Evolutionary conservation across 768 basidiomycete species (phyloP), one percentile per base, ranked within the genome.

Genomic region (Pisolithus tinctorius): DNA sequence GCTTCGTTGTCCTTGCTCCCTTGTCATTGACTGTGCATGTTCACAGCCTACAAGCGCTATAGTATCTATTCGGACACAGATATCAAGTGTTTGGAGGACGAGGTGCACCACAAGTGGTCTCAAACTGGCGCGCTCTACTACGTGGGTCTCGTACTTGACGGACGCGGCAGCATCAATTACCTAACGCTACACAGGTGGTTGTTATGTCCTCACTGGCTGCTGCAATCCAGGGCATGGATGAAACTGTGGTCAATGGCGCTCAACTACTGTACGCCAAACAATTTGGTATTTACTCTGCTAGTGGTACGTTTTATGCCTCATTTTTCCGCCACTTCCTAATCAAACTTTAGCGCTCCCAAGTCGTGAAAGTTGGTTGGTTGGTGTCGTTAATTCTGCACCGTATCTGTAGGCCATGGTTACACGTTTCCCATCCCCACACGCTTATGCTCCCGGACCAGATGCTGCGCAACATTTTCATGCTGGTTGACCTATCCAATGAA

Each of bases 201-300:
- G 63, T 77, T 29, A 61, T 79, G n/a, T 85, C 84, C 58, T 83
- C 82, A 44, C 67, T 88, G 47, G 83, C 83, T 6, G 86, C 86
- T 2, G 83, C 82, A 47, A 83, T 86, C 8, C 85, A 88, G 75
- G 84, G 71, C 48, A 49, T 56, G 48, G 51, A 53, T 49, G 67
- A 72, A 52, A 62, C 66, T 6, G 71, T 69, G 8, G 59, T 62
- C 47, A 73, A 71, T 50, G 71, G 69, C 23, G 71, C 70, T 4
- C 64, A 65, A 38, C 60, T 60, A n/a, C 56, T 56, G 55, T 82
- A 75, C 60, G 70, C 79, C 0, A 42, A 49, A 2, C 77, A 79
- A 55, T 78, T 83, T 53, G 73, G 74, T 50, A 77, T 83, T 17
- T 62, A 42, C 36, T 0, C 52, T 4, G 34, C 20, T 3, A 54